These are phyloP conservation scores for Leccinellum luteum DNA, from an alignment of 768 basidiomycete genomes.

Conservation along the genomic window DNA sequence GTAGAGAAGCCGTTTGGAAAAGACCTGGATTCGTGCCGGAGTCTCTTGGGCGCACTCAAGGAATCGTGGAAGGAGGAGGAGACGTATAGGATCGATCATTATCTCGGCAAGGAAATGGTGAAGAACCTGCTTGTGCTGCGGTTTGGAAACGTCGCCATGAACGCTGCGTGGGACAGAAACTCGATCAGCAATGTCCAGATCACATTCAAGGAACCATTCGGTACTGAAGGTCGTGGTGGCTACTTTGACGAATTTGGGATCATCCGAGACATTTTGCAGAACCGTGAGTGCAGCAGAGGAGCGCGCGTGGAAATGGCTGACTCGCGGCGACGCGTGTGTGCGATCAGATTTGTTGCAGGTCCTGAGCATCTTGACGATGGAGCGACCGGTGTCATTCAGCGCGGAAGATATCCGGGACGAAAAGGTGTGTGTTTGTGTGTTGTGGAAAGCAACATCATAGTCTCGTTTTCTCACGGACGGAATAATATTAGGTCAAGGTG, in stretches of 20 bases:
- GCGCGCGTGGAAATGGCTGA: constrained; percentile 3
- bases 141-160: constrained; percentile 91
- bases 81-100: constrained; percentile 99
- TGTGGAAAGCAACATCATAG: constrained; percentile 3
- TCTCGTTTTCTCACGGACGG: constrained; percentile 13
- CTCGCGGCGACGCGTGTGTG: constrained; percentile 16
- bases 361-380: constrained; percentile 93
- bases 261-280: constrained; percentile 96
- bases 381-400: constrained; percentile 95
- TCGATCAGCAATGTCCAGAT: constrained; percentile 97
- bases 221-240: constrained; percentile 99
- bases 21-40: constrained; percentile 80
- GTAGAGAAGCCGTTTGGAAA: constrained; percentile 99
- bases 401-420: constrained; percentile 98
- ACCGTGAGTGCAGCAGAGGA: constrained; percentile 65
- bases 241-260: constrained; percentile 99
- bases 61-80: constrained; percentile 93
- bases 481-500: constrained; percentile 78
- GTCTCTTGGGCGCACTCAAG: constrained; percentile 77
- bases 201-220: constrained; percentile 99
- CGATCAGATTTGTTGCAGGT: constrained; percentile 87
- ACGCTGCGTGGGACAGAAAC: constrained; percentile 92
- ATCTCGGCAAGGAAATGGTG: constrained; percentile 99
- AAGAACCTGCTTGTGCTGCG: constrained; percentile 96
- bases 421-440: constrained; percentile 85